A percentile compares a stretch with the other conserved stretches of the same genome.
phyloP scores from a whole-genome alignment of 352 stramenopile genomes.

The Globisporangium yorkense region DNA sequence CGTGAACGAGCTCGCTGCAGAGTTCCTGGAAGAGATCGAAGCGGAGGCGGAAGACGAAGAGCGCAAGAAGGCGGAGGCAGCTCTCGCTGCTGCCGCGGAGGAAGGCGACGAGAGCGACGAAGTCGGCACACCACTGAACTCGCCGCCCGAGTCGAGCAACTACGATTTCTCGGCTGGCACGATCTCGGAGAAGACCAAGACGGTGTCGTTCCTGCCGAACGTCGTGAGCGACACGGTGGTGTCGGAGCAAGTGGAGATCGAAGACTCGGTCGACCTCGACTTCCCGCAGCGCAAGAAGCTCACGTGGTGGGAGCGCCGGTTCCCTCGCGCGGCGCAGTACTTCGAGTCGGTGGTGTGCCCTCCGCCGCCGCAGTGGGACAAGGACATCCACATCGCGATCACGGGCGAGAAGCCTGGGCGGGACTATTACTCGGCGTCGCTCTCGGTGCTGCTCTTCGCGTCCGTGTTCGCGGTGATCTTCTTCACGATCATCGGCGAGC shows the following conservation, averaged over 20 bases:
- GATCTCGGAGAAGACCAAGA: slow-evolving; percentile 9
- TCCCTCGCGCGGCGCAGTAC: slow-evolving; percentile 42
- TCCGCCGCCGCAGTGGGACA: slow-evolving; percentile 76
- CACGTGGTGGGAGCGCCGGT: slow-evolving; percentile 50
- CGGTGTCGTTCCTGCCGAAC: slow-evolving; percentile 10
- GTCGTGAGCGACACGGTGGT: slow-evolving; percentile 20
- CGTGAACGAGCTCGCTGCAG: slow-evolving; percentile 34
- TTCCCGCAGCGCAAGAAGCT: slow-evolving; percentile 40
- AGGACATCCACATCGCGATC: slow-evolving; percentile 80
- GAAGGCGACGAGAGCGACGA: slow-evolving; percentile 10
- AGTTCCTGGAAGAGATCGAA: slow-evolving; percentile 43
- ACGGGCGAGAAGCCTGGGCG: slow-evolving; percentile 70
- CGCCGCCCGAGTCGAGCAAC: slow-evolving; percentile 11
- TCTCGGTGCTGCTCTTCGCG: slow-evolving; percentile 57
- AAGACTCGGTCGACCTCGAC: slow-evolving; percentile 33
- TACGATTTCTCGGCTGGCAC: slow-evolving; percentile 5
- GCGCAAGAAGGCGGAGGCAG: slow-evolving; percentile 13
- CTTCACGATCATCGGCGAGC: slow-evolving; percentile 66
- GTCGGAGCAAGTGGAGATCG: slow-evolving; percentile 65
- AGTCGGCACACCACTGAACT: slow-evolving; percentile 11
- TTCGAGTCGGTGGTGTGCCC: slow-evolving; percentile 58
- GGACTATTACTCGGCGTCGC: slow-evolving; percentile 67
- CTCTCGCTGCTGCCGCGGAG: slow-evolving; percentile 8
- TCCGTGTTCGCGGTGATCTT: slow-evolving; percentile 72
- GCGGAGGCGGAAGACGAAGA: slow-evolving; percentile 38